Conservation (phyloP, 2,329 filamentous ascomycete species). For the Trichoderma sp. region DNA sequence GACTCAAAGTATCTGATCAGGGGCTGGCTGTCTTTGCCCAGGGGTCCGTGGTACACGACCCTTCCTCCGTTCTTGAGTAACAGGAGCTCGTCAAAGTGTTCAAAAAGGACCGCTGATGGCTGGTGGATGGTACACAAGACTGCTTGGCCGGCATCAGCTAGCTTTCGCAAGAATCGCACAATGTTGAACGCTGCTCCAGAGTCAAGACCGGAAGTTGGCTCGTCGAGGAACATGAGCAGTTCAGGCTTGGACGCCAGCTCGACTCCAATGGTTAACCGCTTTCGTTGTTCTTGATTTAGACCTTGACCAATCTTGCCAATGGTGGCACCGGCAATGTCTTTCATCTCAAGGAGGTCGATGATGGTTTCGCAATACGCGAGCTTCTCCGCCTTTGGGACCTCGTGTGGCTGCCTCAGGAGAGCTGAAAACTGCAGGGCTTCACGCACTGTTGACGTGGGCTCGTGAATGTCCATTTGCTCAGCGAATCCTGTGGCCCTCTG, state of each 20-base stretch:
- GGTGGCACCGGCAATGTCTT: conserved; percentile 62
- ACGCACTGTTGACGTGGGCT: conserved; percentile 63
- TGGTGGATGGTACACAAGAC: conserved; percentile 62
- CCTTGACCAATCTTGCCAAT: conserved; percentile 60
- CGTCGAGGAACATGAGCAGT: conserved; percentile 64
- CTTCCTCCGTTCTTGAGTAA: conserved; percentile 54
- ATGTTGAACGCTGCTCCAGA: conserved; percentile 60
- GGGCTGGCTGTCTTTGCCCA: conserved; percentile 48
- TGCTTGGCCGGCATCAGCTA: conserved; percentile 59
- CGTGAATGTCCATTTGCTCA: conserved; percentile 66
- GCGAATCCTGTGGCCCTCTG: conserved; percentile 73
- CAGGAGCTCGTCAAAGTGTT: conserved; percentile 56
- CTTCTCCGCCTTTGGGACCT: conserved; percentile 59
- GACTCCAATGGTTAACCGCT: conserved; percentile 55
- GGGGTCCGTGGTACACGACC: conserved; percentile 53
- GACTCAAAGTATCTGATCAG: conserved; percentile 53
- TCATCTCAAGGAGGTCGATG: conserved; percentile 67
- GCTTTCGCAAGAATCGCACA: conserved; percentile 58
- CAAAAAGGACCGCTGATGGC: conserved; percentile 54
- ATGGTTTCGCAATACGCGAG: conserved; percentile 67
- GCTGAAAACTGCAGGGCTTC: conserved; percentile 67
- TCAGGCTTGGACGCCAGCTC: conserved; percentile 58
- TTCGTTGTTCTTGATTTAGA: conserved; percentile 59
- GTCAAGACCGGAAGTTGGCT: conserved; percentile 59
- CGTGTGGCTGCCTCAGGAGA: conserved; percentile 58